Conservation (phyloP, 1,284 basidiomycete genomes). For the Abortiporus biennis region DNA sequence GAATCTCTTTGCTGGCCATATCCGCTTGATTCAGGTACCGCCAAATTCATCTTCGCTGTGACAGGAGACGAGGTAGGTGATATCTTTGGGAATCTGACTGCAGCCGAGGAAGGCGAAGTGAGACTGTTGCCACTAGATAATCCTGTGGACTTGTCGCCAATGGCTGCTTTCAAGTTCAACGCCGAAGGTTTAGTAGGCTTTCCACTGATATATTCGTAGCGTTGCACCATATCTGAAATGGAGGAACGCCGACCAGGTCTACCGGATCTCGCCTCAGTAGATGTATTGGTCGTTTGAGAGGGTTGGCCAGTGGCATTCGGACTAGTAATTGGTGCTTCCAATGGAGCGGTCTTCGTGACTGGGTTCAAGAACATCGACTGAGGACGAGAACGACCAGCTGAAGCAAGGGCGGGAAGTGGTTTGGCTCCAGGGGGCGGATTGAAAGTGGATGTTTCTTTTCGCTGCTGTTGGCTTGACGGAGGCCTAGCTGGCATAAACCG, state of each 20-base stretch:
- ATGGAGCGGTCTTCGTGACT: constrained; percentile 36
- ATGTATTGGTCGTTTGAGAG: constrained; percentile 29
- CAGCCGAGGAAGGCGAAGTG: constrained; percentile 22
- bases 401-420: constrained; percentile 5
- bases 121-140: constrained; percentile 4
- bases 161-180: constrained; percentile 18
- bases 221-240: constrained; percentile 77
- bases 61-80: constrained; percentile 24
- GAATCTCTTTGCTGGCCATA: constrained; percentile 15
- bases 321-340: constrained; percentile 23
- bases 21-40: constrained; percentile 19
- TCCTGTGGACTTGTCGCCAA: constrained; percentile 12
- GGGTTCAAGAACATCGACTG: constrained; percentile 74
- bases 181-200: constrained; percentile 10
- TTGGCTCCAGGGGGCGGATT: constrained; percentile 9
- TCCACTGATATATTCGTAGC: constrained; percentile 61
- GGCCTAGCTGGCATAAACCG: constrained; percentile 13
- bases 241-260: constrained; percentile 55
- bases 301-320: constrained; percentile 28
- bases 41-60: constrained; percentile 17
- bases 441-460: constrained; percentile 15
- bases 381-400: constrained; percentile 41
- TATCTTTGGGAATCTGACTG: constrained; percentile 25
- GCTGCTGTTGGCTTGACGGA: constrained; percentile 22
- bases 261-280: constrained; percentile 21